These are phyloP conservation scores for Cyamopsis tetragonoloba DNA, from an alignment of 306 rosid genomes.

Conservation along the genomic window DNA sequence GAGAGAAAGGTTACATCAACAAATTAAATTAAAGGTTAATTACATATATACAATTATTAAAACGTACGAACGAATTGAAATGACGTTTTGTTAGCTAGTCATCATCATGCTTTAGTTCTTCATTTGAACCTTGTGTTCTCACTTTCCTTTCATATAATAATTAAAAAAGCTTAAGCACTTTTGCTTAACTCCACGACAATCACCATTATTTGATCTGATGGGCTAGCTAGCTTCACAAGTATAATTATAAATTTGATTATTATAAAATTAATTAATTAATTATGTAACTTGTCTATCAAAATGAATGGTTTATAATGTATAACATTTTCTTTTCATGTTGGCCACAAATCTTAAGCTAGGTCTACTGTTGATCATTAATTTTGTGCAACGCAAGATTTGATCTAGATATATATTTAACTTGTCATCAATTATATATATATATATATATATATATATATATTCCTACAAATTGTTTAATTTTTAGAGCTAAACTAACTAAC, in stretches of 20 bases:
- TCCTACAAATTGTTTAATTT: too few relatives aligned
- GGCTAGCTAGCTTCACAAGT: too few relatives aligned
- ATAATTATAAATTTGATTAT: too few relatives aligned
- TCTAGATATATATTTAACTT: too few relatives aligned
- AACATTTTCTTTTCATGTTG: not conserved
- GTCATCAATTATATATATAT: too few relatives aligned
- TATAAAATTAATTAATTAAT: not conserved
- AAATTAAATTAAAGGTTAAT: too few relatives aligned
- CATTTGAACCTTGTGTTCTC: not conserved
- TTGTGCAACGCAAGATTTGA: too few relatives aligned
- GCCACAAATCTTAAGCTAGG: not conserved
- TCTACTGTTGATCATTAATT: not conserved
- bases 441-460: too few relatives aligned
- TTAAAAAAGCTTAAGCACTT: not conserved
- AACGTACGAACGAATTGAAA: too few relatives aligned
- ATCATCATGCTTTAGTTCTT: conserved; percentile 20
- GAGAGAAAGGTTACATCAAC: not conserved
- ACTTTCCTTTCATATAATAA: not conserved
- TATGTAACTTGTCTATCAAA: not conserved
- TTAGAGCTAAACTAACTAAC: not conserved
- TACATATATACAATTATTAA: too few relatives aligned
- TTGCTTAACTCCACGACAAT: not conserved
- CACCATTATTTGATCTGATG: conserved; percentile 11
- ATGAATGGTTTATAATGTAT: conserved; percentile 4
- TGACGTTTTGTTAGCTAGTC: conserved; percentile 24